Conservation (phyloP, 495 filamentous ascomycete species). For the Penicillium steckii region DNA sequence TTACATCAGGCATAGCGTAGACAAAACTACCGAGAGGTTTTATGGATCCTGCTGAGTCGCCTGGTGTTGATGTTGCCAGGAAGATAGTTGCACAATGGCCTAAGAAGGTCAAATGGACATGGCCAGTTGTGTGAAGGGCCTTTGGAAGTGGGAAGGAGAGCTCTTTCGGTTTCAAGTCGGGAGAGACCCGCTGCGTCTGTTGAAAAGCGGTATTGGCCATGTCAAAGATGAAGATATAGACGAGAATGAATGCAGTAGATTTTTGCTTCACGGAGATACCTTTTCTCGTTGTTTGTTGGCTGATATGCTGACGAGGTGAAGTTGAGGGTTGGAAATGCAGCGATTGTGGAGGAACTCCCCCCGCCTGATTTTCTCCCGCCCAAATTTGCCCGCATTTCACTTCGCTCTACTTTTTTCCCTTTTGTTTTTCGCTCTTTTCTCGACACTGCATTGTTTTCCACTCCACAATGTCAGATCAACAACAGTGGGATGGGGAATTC, state of each 20-base stretch:
- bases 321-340: too few relatives aligned
- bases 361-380: conserved; percentile 19
- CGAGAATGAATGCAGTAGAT: too few relatives aligned
- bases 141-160: conserved; percentile 77
- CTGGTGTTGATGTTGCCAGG: conserved; percentile 67
- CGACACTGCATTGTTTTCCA: too few relatives aligned
- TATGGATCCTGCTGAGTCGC: conserved; percentile 44
- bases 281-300: too few relatives aligned
- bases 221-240: background rate
- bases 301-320: background rate
- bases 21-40: conserved; percentile 70
- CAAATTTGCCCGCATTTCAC: conserved; percentile 19
- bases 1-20: conserved; percentile 87
- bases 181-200: conserved; percentile 19
- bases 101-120: conserved; percentile 72
- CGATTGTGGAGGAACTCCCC: too few relatives aligned
- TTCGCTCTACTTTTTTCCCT: background rate
- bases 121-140: conserved; percentile 72
- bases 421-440: background rate
- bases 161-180: conserved; percentile 52
- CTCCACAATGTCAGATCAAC: conserved; percentile 21
- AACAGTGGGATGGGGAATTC: conserved; percentile 56
- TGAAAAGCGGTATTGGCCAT: conserved; percentile 16
- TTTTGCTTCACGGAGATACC: too few relatives aligned
- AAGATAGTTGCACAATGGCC: conserved; percentile 69